phyloP scores from a whole-genome alignment of 345 rosid species.

The Hirschfeldia incana region DNA sequence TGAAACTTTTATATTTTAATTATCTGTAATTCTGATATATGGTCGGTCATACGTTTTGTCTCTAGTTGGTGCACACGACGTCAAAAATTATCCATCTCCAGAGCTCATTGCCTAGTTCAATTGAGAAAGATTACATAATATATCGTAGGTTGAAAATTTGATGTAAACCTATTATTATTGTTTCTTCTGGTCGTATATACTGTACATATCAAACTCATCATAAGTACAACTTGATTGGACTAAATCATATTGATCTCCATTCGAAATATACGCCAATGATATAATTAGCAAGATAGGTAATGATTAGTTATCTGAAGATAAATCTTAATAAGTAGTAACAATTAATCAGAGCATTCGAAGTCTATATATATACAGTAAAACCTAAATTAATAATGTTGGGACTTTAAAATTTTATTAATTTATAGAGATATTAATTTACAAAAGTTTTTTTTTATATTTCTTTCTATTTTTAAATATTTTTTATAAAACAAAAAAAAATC shows the following conservation, averaged over 20 bases:
- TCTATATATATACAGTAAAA: neutral
- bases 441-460: too few relatives aligned
- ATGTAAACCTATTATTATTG: neutral
- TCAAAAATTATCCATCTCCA: neutral
- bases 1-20: neutral
- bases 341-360: neutral
- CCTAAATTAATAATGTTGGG: too few relatives aligned
- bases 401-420: too few relatives aligned
- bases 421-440: too few relatives aligned
- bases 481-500: too few relatives aligned
- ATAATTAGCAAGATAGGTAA: neutral
- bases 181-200: neutral
- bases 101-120: neutral
- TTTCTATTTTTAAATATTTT: too few relatives aligned
- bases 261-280: neutral
- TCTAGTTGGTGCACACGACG: constrained; percentile 1
- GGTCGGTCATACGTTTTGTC: neutral
- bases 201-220: neutral
- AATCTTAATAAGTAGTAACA: neutral
- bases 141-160: neutral
- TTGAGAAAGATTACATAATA: neutral
- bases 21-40: neutral
- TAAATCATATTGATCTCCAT: neutral
- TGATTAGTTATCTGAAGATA: neutral
- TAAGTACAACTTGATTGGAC: neutral